Percentiles rank a stretch among this genome's conserved stretches.
phyloP scores from a whole-genome alignment of 2,329 filamentous ascomycete genomes.

The Colletotrichum sp. region DNA sequence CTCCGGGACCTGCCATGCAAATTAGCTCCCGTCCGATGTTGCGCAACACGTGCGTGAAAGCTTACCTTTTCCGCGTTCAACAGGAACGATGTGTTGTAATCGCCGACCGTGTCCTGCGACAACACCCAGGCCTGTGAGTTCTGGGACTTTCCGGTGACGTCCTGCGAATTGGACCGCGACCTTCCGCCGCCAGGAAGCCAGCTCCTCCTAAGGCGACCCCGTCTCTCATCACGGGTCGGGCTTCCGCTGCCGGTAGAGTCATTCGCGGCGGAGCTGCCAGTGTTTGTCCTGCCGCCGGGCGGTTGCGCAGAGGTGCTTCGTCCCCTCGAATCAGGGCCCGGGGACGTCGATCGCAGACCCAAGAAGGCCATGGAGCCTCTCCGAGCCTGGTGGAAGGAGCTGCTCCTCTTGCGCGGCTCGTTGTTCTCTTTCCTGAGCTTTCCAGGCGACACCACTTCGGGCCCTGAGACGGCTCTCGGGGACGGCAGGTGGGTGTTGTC shows the following conservation, averaged over 20 bases:
- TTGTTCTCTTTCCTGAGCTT: slow-evolving; percentile 37
- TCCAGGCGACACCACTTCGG: not conserved
- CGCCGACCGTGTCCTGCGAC: slow-evolving; percentile 52
- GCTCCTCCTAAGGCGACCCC: slow-evolving; percentile 54
- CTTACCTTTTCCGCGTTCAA: slow-evolving; percentile 60
- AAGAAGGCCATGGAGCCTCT: slow-evolving; percentile 24
- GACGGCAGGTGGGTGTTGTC: not conserved
- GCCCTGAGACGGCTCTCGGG: not conserved
- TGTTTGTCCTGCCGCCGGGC: slow-evolving; percentile 26
- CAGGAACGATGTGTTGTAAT: slow-evolving; percentile 61
- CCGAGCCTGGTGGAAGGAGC: slow-evolving; percentile 32
- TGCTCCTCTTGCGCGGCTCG: slow-evolving; percentile 35
- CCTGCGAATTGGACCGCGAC: slow-evolving; percentile 56
- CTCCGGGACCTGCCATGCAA: slow-evolving; percentile 59
- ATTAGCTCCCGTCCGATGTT: slow-evolving; percentile 16
- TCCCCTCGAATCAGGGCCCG: slow-evolving; percentile 42
- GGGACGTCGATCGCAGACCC: slow-evolving; percentile 32
- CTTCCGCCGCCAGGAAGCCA: slow-evolving; percentile 56
- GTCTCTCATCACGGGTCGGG: slow-evolving; percentile 39
- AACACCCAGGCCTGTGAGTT: slow-evolving; percentile 58
- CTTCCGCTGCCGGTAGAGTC: slow-evolving; percentile 47
- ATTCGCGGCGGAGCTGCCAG: slow-evolving; percentile 28
- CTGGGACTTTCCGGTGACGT: slow-evolving; percentile 26
- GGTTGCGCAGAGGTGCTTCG: slow-evolving; percentile 56
- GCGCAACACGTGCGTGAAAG: slow-evolving; percentile 7